These are phyloP conservation scores for Monosporozyma unispora DNA, from an alignment of 805 yeast genomes.

Conservation along the genomic window DNA sequence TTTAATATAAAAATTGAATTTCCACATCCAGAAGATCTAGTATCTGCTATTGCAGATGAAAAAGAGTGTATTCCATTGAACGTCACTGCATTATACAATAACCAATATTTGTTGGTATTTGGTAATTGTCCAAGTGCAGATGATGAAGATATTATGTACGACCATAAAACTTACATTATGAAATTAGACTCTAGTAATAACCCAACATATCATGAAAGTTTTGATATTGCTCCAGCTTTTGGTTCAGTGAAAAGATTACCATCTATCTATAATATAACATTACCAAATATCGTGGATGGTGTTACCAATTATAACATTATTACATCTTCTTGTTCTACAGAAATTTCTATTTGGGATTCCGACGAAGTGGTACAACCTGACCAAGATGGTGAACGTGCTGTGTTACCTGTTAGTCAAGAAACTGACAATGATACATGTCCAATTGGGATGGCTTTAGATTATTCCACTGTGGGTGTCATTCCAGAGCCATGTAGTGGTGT, in stretches of 20 bases:
- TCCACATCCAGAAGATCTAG: constrained; percentile 22
- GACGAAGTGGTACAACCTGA: constrained; percentile 36
- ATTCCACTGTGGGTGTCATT: constrained; percentile 37
- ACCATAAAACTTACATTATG: constrained; percentile 22
- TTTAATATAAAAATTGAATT: constrained; percentile 12
- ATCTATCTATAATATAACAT: constrained; percentile 34
- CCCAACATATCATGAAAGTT: constrained; percentile 26
- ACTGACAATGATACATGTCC: constrained; percentile 62
- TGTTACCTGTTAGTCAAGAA: constrained; percentile 59
- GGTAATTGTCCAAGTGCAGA: constrained; percentile 23
- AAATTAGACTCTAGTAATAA: constrained; percentile 2
- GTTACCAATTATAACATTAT: constrained; percentile 34
- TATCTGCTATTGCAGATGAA: constrained; percentile 21
- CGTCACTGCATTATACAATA: constrained; percentile 15
- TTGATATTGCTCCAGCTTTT: constrained; percentile 44
- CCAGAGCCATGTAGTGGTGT: constrained; percentile 48
- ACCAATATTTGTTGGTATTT: constrained; percentile 18
- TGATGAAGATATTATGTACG: constrained; percentile 20
- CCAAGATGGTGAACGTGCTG: constrained; percentile 66
- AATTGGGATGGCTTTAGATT: constrained; percentile 60
- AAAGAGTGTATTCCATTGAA: constrained; percentile 26
- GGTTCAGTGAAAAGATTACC: constrained; percentile 42
- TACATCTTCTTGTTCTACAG: constrained; percentile 59
- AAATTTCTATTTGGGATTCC: constrained; percentile 40
- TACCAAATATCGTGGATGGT: constrained; percentile 36